phyloP scores from a whole-genome alignment of 371 early-diverging fungal species.

The Rhizopus arrhizus region DNA sequence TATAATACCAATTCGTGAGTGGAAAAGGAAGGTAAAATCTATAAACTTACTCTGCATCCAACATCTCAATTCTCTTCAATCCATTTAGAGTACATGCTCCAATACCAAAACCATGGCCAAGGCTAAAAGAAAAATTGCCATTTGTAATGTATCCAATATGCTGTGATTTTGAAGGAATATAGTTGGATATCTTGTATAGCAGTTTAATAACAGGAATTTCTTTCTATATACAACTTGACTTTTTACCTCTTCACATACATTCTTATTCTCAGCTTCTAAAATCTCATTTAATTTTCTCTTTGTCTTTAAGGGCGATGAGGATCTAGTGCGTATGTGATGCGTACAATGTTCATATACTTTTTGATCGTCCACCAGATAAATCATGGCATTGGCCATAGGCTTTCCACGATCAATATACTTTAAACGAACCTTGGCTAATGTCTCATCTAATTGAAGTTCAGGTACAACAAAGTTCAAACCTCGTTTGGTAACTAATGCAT shows the following conservation, averaged over 20 bases:
- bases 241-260: constrained; percentile 13
- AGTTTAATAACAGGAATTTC: no score
- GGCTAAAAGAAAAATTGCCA: constrained; percentile 67
- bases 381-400: constrained; percentile 52
- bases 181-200: not conserved
- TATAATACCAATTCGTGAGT: constrained; percentile 12
- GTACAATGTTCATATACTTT: constrained; percentile 28
- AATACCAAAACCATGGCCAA: constrained; percentile 67
- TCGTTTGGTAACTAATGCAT: constrained; percentile 10
- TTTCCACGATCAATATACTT: constrained; percentile 52
- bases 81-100: constrained; percentile 57
- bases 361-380: constrained; percentile 46
- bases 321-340: constrained; percentile 2
- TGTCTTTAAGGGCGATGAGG: not conserved
- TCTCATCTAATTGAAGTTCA: constrained; percentile 14
- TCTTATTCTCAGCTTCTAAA: not conserved
- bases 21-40: not conserved
- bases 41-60: constrained; percentile 37
- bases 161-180: constrained; percentile 23
- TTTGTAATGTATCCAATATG: constrained; percentile 76
- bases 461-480: not conserved
- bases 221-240: not conserved
- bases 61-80: constrained; percentile 27
- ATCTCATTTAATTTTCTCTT: constrained; percentile 21
- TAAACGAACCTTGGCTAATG: constrained; percentile 54